These are phyloP conservation scores for Alnus glutinosa DNA, from an alignment of 306 rosid genomes.

Conservation along the genomic window DNA sequence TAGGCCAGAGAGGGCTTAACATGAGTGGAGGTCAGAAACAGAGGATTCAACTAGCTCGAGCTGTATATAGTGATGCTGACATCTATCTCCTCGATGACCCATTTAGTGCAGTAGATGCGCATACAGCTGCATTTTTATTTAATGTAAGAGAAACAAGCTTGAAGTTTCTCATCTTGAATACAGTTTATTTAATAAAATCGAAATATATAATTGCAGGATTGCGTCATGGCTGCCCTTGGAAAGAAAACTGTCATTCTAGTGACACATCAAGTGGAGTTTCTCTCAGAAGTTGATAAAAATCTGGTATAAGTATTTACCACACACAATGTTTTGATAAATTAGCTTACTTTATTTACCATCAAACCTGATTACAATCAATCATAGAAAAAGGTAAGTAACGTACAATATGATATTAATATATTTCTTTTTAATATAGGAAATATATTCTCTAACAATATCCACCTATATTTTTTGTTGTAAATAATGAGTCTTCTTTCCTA, in stretches of 20 bases:
- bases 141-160: constrained; percentile 32
- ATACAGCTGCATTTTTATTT: constrained; percentile 47
- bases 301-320: constrained; percentile 24
- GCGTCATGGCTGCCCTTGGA: constrained; percentile 43
- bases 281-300: constrained; percentile 43
- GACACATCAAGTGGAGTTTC: constrained; percentile 59
- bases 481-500: neutral
- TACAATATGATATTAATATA: no score
- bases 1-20: constrained; percentile 60
- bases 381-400: no score
- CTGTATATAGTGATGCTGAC: constrained; percentile 53
- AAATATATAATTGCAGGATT: constrained; percentile 35
- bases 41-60: constrained; percentile 55
- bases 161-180: neutral
- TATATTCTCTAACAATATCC: neutral
- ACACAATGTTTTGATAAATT: neutral
- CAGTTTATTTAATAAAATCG: neutral
- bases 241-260: constrained; percentile 47
- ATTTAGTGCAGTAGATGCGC: constrained; percentile 58
- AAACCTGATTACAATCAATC: no score
- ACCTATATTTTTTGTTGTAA: neutral
- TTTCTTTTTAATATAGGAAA: no score
- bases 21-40: constrained; percentile 62
- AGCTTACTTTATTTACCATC: neutral
- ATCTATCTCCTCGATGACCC: constrained; percentile 57